Conservation (phyloP, 139 green algal species). For the Asterochloris sp. region DNA sequence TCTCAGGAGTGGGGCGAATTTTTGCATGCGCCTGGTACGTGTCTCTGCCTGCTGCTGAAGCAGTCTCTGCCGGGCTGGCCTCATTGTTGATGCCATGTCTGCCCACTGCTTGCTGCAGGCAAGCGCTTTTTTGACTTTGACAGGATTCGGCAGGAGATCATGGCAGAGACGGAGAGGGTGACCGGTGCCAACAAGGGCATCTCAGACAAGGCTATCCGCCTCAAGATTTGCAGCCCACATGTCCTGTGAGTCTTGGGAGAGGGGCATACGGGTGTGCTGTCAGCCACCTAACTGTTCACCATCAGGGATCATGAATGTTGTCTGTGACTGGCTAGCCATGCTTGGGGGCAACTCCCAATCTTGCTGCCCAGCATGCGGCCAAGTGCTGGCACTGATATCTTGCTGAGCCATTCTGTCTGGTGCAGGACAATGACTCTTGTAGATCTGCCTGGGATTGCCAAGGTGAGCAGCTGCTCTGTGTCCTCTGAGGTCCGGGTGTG, state of each 20-base stretch:
- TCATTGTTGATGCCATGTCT: neutral
- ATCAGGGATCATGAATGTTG: neutral
- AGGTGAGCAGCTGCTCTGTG: constrained; percentile 1
- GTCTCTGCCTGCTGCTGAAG: neutral
- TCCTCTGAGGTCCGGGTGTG: too few species aligned
- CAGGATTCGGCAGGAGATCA: constrained; percentile 86
- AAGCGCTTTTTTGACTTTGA: constrained; percentile 92
- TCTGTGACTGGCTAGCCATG: neutral
- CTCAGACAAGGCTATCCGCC: constrained; percentile 91
- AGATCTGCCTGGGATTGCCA: constrained; percentile 95
- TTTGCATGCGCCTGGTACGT: constrained; percentile 73
- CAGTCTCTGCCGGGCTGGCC: neutral
- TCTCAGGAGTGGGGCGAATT: constrained; percentile 93
- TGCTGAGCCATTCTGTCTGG: neutral
- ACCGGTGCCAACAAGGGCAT: constrained; percentile 89
- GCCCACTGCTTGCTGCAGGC: constrained; percentile 17
- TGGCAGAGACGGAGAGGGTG: constrained; percentile 86
- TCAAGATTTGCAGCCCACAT: constrained; percentile 90
- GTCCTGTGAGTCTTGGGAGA: constrained; percentile 69
- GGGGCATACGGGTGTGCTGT: neutral
- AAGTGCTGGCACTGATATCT: too few species aligned
- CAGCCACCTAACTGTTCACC: neutral
- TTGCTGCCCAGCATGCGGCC: too few species aligned
- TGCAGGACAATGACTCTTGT: constrained; percentile 96
- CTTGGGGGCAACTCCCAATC: neutral